A percentile compares a stretch with the other conserved stretches of the same genome.
Evolutionary conservation across 306 rosid species (phyloP).

Genomic region (Vigna nakashimae): DNA sequence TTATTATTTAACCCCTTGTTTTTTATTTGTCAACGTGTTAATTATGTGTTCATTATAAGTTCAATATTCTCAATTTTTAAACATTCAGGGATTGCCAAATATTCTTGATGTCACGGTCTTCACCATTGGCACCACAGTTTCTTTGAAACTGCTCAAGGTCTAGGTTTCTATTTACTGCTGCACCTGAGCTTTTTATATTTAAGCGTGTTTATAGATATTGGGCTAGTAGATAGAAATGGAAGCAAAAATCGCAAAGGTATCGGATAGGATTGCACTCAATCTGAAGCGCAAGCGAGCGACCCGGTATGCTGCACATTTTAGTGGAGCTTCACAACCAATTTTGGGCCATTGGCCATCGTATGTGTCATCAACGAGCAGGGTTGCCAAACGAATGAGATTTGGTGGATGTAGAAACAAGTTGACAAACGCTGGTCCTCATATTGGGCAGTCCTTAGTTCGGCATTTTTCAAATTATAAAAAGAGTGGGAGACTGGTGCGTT

Average conservation of each 20-base stretch:
- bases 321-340: conserved; percentile 47
- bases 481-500: conserved; percentile 75
- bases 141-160: conserved; percentile 45
- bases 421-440: conserved; percentile 45
- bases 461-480: conserved; percentile 67
- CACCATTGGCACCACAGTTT: conserved; percentile 30
- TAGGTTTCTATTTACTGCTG: conserved; percentile 49
- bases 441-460: conserved; percentile 50
- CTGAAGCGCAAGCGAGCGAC: conserved; percentile 68
- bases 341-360: conserved; percentile 34
- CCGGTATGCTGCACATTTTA: conserved; percentile 46
- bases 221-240: conserved; percentile 68
- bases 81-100: conserved; percentile 58
- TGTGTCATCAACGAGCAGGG: conserved; percentile 28
- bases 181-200: conserved; percentile 58
- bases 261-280: conserved; percentile 58
- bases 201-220: conserved; percentile 59
- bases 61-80: conserved; percentile 38
- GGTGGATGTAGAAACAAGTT: conserved; percentile 43
- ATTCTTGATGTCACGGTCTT: conserved; percentile 45
- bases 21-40: not conserved
- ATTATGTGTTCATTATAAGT: not conserved
- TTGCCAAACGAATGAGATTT: conserved; percentile 62
- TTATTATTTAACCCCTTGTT: not conserved
- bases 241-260: conserved; percentile 63